phyloP scores from a whole-genome alignment of 108 stramenopile genomes.

The Conticribra weissflogii region DNA sequence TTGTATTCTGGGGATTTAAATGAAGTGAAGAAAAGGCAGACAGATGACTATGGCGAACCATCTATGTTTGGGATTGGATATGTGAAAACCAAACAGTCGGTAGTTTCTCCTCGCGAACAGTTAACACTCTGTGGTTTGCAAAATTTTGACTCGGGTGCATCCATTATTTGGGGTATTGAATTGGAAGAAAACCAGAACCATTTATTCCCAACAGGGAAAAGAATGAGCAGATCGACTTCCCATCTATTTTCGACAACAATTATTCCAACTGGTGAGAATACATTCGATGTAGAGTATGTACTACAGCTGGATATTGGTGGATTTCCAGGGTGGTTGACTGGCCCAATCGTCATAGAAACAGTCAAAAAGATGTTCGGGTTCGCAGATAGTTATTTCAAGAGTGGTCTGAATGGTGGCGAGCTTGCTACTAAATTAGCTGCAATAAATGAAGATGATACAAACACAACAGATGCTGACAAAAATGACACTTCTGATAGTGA shows the following conservation, averaged over 20 bases:
- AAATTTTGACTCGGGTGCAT: conserved; percentile 39
- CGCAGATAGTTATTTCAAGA: conserved; percentile 41
- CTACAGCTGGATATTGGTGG: conserved; percentile 54
- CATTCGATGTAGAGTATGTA: conserved; percentile 54
- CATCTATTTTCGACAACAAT: conserved; percentile 47
- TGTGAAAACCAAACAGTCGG: conserved; percentile 44
- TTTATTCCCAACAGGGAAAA: conserved; percentile 41
- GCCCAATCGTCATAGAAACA: conserved; percentile 45
- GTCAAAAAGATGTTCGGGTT: conserved; percentile 53
- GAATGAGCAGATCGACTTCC: conserved; percentile 40
- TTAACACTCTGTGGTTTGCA: conserved; percentile 54
- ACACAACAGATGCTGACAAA: no score
- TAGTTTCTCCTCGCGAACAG: conserved; percentile 54
- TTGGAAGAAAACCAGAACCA: conserved; percentile 44
- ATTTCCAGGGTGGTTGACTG: conserved; percentile 47
- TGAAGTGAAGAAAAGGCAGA: conserved; percentile 23
- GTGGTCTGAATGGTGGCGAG: conserved; percentile 32
- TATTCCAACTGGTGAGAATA: conserved; percentile 38
- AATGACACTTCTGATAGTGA: not conserved
- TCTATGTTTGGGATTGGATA: conserved; percentile 52
- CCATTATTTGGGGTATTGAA: conserved; percentile 51
- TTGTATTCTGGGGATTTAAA: conserved; percentile 35
- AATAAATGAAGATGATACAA: conserved; percentile 14
- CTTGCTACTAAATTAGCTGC: conserved; percentile 34
- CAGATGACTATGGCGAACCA: conserved; percentile 28